Base-by-base conservation (phyloP, 2,329 filamentous ascomycete genomes). In the Ophiocordyceps camponoti-leonardi region DNA sequence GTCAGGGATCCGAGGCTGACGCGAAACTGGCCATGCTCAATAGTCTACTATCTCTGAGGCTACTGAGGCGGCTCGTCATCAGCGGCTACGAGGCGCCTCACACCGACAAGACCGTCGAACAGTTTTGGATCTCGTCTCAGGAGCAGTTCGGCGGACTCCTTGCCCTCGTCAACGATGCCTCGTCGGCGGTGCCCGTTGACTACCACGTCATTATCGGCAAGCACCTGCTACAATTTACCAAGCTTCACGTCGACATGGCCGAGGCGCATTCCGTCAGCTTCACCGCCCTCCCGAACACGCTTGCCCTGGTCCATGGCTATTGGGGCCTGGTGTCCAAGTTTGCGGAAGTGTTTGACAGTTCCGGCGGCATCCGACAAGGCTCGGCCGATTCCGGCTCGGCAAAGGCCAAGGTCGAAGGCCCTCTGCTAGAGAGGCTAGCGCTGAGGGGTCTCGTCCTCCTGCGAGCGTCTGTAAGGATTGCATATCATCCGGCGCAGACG, bases 191-290 rank as follows among this genome's bases (percentile, higher is more conserved):
- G 3, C 63, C 80, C 2, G 60, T 68, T 4, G 61, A 65, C 4
- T 72, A 78, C 22, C 73, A 75, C 48, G 73, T 72, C 33, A 58
- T 82, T 22, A 67, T 94, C n/a, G 83, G 84, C 51, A 93, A 87
- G 58, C 88, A 95, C 57, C 68, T 94, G 2, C 65, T 95, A 40
- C 88, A 96, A 57, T 81, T 96, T 44, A 81, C 88, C 4, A 98
- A 96, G 62, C 68, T 98, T 3, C 92, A 96, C 58, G 72, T 93
- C 37, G 81, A 86, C 46, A 90, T 96, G 81, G 79, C 86, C 1
- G 77, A 77, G 44, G 66, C 71, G 6, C 87, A 94, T 58, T 79
- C 88, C 1, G 80, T 83, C 4, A 84, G 86, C 46, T 96, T 95
- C 61, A 79, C 81, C 1, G 69, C 86, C 13, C 72, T 98, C 7